Percentiles rank a stretch among this genome's conserved stretches.
These are phyloP conservation scores for Brassica incana DNA, from an alignment of 345 rosid species.

Conservation along the genomic window DNA sequence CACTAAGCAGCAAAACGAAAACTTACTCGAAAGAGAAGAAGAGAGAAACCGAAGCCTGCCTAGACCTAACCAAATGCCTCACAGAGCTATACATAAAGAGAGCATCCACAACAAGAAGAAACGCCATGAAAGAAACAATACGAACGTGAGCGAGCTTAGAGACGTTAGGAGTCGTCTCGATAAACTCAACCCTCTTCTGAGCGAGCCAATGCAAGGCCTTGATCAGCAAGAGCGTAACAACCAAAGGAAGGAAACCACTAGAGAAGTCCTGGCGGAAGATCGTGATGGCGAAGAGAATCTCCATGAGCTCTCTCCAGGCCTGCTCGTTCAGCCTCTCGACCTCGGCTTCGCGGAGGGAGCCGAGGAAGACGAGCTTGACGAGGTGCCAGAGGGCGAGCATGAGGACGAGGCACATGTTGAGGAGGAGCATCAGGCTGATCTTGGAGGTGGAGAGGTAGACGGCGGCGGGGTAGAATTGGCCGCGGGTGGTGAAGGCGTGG, in stretches of 20 bases:
- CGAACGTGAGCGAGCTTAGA: conserved; percentile 65
- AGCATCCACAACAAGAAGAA: conserved; percentile 73
- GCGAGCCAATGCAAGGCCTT: conserved; percentile 97
- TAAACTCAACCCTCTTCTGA: conserved; percentile 94
- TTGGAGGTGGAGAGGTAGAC: background rate
- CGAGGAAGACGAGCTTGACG: conserved; percentile 35
- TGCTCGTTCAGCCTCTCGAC: conserved; percentile 94
- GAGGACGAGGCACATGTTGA: background rate
- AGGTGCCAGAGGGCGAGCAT: background rate
- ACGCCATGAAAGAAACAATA: conserved; percentile 82
- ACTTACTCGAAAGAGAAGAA: conserved; percentile 94
- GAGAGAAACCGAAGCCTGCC: conserved; percentile 86
- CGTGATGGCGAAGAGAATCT: conserved; percentile 92
- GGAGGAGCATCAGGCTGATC: background rate
- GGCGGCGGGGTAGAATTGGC: background rate
- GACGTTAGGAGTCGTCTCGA: conserved; percentile 91
- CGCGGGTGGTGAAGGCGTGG: background rate
- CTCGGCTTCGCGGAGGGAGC: conserved; percentile 90
- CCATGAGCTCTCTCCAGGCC: conserved; percentile 96
- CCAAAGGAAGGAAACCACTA: conserved; percentile 77
- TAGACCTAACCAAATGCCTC: conserved; percentile 62
- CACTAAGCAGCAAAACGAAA: background rate
- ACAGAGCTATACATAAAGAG: conserved; percentile 69
- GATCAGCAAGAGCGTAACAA: conserved; percentile 66
- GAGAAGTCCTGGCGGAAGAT: conserved; percentile 94